Percentiles rank a stretch among this genome's conserved stretches.
These are phyloP conservation scores for Pneumocystis carinii DNA, from an alignment of 1,139 yeast genomes.

Conservation along the genomic window DNA sequence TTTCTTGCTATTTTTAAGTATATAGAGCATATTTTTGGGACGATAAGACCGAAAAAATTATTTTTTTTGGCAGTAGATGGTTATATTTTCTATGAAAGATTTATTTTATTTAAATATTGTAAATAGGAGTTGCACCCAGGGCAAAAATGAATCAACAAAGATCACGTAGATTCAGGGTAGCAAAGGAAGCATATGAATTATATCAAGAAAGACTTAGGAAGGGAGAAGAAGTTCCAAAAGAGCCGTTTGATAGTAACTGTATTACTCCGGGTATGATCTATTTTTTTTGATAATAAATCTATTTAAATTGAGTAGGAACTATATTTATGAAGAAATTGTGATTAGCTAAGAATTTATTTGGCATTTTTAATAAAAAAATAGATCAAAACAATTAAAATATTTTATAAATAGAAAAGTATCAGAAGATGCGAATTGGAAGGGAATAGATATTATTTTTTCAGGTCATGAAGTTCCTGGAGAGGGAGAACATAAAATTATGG, in stretches of 20 bases:
- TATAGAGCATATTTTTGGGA: slow-evolving; percentile 80
- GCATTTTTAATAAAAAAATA: neutral
- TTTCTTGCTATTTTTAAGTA: slow-evolving; percentile 85
- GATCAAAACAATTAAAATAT: slow-evolving; percentile 62
- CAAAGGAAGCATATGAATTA: slow-evolving; percentile 72
- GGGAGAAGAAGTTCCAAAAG: slow-evolving; percentile 48
- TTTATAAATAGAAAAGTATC: slow-evolving; percentile 82
- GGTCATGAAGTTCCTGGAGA: slow-evolving; percentile 99
- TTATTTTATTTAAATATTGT: neutral
- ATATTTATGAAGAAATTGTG: slow-evolving; percentile 78
- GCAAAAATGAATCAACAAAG: slow-evolving; percentile 99
- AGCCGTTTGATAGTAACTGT: slow-evolving; percentile 73
- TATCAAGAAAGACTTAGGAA: slow-evolving; percentile 46
- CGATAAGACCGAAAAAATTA: slow-evolving; percentile 71
- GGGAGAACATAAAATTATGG: slow-evolving; percentile 98
- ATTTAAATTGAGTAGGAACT: slow-evolving; percentile 28
- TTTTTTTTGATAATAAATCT: neutral
- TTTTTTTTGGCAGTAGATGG: slow-evolving; percentile 98
- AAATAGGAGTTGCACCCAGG: slow-evolving; percentile 65
- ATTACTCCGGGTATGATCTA: slow-evolving; percentile 71
- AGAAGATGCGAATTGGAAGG: slow-evolving; percentile 82
- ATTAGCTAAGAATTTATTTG: neutral
- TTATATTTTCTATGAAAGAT: no score
- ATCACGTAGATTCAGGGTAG: slow-evolving; percentile 87
- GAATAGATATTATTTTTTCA: slow-evolving; percentile 67